phyloP scores from a whole-genome alignment of 495 filamentous ascomycete genomes.

The Penicillium tannophilum region DNA sequence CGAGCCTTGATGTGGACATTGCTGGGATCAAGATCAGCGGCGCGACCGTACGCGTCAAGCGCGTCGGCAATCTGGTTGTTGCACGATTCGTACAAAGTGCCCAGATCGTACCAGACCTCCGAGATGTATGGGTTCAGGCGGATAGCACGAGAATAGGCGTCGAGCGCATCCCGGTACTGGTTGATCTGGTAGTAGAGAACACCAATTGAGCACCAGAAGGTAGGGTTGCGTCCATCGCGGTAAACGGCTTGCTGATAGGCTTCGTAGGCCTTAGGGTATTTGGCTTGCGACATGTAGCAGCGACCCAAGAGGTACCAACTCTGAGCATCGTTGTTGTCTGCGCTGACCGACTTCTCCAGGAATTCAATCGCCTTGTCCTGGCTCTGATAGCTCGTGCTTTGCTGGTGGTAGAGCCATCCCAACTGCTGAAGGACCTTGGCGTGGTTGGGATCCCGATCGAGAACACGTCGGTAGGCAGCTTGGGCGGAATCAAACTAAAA shows the following conservation, averaged over 20 bases:
- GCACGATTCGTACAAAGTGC: slow-evolving; percentile 97
- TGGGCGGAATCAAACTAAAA: slow-evolving; percentile 89
- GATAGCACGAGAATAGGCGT: slow-evolving; percentile 98
- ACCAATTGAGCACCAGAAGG: slow-evolving; percentile 99
- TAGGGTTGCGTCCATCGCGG: slow-evolving; percentile 95
- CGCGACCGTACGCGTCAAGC: slow-evolving; percentile 91
- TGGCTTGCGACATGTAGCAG: slow-evolving; percentile 99
- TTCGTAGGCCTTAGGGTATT: slow-evolving; percentile 98
- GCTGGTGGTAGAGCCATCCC: slow-evolving; percentile 96
- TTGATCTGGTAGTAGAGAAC: slow-evolving; percentile 99
- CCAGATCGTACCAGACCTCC: slow-evolving; percentile 99
- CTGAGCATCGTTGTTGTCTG: slow-evolving; percentile 91
- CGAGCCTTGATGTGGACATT: slow-evolving; percentile 97
- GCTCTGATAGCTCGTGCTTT: slow-evolving; percentile 82
- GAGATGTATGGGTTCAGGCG: slow-evolving; percentile 98
- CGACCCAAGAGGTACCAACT: slow-evolving; percentile 98
- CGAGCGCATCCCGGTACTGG: slow-evolving; percentile 96
- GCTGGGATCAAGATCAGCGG: slow-evolving; percentile 87
- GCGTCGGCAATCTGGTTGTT: slow-evolving; percentile 99
- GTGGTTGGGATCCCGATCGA: slow-evolving; percentile 93
- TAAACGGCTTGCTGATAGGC: slow-evolving; percentile 99
- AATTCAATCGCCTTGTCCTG: slow-evolving; percentile 98
- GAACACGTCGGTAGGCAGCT: slow-evolving; percentile 85
- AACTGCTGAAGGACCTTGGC: slow-evolving; percentile 98
- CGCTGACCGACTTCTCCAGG: slow-evolving; percentile 92